phyloP scores from a whole-genome alignment of 1,139 yeast species.

The Magnusiomyces fungicola region DNA sequence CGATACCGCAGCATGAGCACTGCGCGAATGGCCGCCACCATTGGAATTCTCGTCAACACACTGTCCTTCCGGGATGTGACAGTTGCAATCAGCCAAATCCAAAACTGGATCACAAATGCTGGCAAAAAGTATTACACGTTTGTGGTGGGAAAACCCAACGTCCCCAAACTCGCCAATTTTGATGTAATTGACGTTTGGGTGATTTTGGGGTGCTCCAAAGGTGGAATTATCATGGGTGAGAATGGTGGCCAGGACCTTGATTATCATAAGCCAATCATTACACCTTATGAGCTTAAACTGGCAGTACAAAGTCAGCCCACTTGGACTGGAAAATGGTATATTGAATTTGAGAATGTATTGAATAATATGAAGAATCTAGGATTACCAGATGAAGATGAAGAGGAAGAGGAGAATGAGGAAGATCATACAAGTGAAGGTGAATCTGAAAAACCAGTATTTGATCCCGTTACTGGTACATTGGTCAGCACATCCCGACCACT shows the following conservation, averaged over 20 bases:
- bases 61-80: constrained; percentile 69
- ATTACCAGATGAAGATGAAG: constrained; percentile 26
- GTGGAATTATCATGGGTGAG: constrained; percentile 61
- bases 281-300: constrained; percentile 83
- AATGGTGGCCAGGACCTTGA: constrained; percentile 45
- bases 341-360: constrained; percentile 58
- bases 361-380: constrained; percentile 25
- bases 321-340: constrained; percentile 93
- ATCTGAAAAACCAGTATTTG: constrained; percentile 74
- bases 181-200: constrained; percentile 92
- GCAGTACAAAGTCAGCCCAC: constrained; percentile 67
- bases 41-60: constrained; percentile 87
- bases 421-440: constrained; percentile 36
- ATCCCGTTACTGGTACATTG: constrained; percentile 78
- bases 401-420: constrained; percentile 21
- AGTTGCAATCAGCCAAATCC: constrained; percentile 51
- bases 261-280: constrained; percentile 82
- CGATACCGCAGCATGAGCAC: constrained; percentile 81
- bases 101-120: constrained; percentile 54
- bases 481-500: constrained; percentile 68
- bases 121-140: constrained; percentile 90
- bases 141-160: constrained; percentile 98
- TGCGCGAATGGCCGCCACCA: constrained; percentile 85
- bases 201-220: constrained; percentile 87
- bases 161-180: constrained; percentile 91